A percentile compares a stretch with the other conserved stretches of the same genome.
phyloP scores from a whole-genome alignment of 2,329 filamentous ascomycete species.

The Diaporthe citri region DNA sequence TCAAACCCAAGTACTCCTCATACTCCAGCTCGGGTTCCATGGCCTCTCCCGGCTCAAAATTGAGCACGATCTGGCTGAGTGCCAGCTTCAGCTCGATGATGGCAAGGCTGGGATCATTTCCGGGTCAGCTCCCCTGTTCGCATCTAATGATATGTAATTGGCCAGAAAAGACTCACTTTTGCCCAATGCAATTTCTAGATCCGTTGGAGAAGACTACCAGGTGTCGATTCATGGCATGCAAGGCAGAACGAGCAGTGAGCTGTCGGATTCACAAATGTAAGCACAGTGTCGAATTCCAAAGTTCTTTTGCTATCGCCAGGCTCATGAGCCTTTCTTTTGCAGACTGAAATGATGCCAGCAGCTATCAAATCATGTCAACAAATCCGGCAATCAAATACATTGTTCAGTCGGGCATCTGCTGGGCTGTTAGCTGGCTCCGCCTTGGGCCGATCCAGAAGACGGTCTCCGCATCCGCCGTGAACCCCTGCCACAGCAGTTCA shows the following conservation, averaged over 20 bases:
- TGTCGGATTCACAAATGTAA: background rate
- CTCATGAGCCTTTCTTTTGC: too few species aligned
- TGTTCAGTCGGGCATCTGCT: background rate
- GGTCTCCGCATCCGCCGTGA: background rate
- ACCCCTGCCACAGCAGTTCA: constrained; percentile 4
- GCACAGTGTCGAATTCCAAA: background rate
- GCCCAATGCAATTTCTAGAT: constrained; percentile 8
- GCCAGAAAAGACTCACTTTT: background rate
- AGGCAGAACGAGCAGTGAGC: background rate
- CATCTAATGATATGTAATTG: fast-evolving
- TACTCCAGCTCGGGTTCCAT: constrained; percentile 2
- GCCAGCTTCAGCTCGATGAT: constrained; percentile 13
- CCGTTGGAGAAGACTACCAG: background rate
- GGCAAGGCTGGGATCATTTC: background rate
- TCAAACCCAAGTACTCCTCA: background rate
- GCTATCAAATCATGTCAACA: background rate
- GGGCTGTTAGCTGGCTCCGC: background rate
- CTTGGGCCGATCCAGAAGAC: background rate
- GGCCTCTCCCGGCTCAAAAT: constrained; percentile 6
- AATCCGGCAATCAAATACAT: background rate
- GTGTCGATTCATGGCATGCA: constrained; percentile 20
- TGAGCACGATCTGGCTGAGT: background rate
- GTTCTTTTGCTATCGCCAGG: too few species aligned
- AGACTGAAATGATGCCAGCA: too few species aligned
- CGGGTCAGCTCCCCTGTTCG: background rate